Evolutionary conservation across 306 rosid species (phyloP), one percentile per base, ranked within the genome.

Genomic region (Herpetospermum pedunculosum): DNA sequence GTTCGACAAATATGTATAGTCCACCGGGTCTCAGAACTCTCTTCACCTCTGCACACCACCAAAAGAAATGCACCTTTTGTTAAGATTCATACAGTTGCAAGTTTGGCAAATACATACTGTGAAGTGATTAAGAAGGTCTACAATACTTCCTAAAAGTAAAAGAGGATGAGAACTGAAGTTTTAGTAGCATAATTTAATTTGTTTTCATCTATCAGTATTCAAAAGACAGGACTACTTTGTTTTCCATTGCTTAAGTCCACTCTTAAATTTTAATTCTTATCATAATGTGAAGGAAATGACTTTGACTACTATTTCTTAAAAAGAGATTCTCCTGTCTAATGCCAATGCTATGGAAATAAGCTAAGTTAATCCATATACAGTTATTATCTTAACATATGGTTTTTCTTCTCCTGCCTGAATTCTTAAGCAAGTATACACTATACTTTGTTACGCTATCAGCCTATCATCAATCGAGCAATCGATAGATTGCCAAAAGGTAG

Each of bases 11-110:
- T 38, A 86, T 70, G 78, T 89, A 94, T 18, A 80, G 37, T 54
- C 97, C 98, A 57, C 92, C 96, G 4, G 92, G 97, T 75, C 86
- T 79, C 34, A 91, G 82, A 69, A 94, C 97, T 79, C 97, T 78
- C 77, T 53, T 89, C 73, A 89, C 91, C 88, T 94, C 97, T 94
- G 76, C 80, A 79, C 70, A 60, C 64, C 70, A 60, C 2, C 29
- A 60, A 50, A 52, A 47, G 49, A 54, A 37, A 74, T 55, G 23
- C 47, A 72, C 30, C 60, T 8, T 58, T 58, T 21, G 26, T 16
- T 18, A 8, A 35, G 46, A 10, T 44, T 49, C 76, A 50, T n/a
- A 19, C 1, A 14, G 23, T 26, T 10, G 6, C 16, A 70, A n/a
- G 28, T 37, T 62, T 37, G 70, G 29, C 2, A 62, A 62, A 62